Percentiles rank a stretch among this genome's conserved stretches.
These are phyloP conservation scores for Blastobotrys muscicola DNA, from an alignment of 805 yeast genomes.

Conservation along the genomic window DNA sequence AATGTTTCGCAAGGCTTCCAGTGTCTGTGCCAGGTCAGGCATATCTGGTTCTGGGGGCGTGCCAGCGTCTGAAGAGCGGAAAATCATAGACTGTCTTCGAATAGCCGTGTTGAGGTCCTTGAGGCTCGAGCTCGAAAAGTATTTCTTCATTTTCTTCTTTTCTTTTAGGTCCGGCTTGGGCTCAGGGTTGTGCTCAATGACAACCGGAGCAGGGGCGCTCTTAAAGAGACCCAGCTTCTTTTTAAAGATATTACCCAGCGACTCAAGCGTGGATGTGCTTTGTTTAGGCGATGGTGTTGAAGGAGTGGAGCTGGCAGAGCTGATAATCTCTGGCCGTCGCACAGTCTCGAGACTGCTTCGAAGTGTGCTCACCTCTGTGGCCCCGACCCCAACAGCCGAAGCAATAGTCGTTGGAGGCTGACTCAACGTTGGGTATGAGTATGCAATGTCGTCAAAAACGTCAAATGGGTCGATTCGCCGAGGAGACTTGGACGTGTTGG, in stretches of 20 bases:
- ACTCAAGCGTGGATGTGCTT: neutral
- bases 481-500: neutral
- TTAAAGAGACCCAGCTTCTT: slow-evolving; percentile 3
- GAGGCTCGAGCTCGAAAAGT: neutral
- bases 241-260: slow-evolving; percentile 1
- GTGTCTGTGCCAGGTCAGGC: no score
- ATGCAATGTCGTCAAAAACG: slow-evolving; percentile 30
- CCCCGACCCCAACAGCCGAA: slow-evolving; percentile 5
- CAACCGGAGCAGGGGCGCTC: neutral
- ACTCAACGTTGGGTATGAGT: slow-evolving; percentile 15
- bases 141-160: neutral
- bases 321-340: neutral
- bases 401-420: slow-evolving; percentile 10
- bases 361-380: slow-evolving; percentile 1
- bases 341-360: slow-evolving; percentile 4
- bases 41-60: no score
- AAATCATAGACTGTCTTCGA: neutral
- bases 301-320: no score
- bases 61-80: no score
- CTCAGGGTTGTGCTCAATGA: neutral
- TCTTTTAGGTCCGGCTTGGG: no score
- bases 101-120: neutral
- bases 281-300: no score
- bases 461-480: slow-evolving; percentile 26
- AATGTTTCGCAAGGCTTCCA: no score